A percentile compares a stretch with the other conserved stretches of the same genome.
Conservation (phyloP, 768 basidiomycete species). For the Chalciporus chontae region DNA sequence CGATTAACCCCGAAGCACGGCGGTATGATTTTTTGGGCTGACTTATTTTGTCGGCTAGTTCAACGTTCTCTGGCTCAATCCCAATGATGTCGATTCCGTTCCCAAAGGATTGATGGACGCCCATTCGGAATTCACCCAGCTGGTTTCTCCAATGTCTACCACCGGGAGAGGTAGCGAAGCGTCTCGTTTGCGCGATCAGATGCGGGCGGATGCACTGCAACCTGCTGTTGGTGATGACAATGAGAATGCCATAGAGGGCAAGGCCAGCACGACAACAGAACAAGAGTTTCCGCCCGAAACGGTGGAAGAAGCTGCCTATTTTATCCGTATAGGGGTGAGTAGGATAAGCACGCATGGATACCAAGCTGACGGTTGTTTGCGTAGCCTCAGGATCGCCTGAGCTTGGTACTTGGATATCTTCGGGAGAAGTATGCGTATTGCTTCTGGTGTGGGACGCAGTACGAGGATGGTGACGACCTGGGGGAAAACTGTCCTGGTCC, state of each 20-base stretch:
- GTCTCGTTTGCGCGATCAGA: conserved; percentile 64
- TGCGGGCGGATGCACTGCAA: conserved; percentile 69
- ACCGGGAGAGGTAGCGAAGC: conserved; percentile 20
- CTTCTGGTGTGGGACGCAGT: conserved; percentile 86
- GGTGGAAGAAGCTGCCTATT: conserved; percentile 64
- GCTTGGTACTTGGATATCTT: conserved; percentile 67
- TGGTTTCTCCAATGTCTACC: conserved; percentile 3
- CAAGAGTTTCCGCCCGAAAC: conserved; percentile 47
- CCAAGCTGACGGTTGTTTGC: conserved; percentile 12
- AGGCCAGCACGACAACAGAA: conserved; percentile 18
- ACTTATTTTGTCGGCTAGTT: conserved; percentile 46
- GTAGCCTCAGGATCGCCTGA: conserved; percentile 69
- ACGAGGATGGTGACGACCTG: conserved; percentile 59
- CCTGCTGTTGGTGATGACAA: conserved; percentile 38
- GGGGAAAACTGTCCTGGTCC: conserved; percentile 65
- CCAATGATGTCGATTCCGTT: conserved; percentile 58
- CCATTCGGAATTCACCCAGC: conserved; percentile 40
- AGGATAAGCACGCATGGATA: conserved; percentile 3
- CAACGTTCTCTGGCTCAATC: conserved; percentile 78
- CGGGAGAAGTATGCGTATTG: conserved; percentile 73
- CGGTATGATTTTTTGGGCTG: conserved; percentile 3
- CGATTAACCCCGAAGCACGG: background rate
- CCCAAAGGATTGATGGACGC: conserved; percentile 63
- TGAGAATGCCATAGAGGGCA: conserved; percentile 29
- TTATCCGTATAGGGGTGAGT: conserved; percentile 62